Evolutionary conservation across 2,329 filamentous ascomycete genomes (phyloP).

Genomic region (Hypomyces perniciosus): DNA sequence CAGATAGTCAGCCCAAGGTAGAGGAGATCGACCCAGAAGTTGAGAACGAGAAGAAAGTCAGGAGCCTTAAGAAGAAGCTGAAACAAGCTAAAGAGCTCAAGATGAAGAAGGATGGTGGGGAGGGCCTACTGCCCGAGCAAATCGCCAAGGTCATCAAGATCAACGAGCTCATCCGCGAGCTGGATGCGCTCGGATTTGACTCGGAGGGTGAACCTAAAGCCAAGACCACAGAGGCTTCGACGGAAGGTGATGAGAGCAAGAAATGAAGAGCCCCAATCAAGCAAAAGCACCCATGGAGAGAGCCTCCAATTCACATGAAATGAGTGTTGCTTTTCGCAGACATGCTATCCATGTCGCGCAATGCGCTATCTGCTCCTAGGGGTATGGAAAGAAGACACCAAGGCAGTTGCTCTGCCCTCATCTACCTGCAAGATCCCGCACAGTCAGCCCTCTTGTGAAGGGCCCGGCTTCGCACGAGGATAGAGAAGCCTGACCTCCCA

Average conservation of each 20-base stretch:
- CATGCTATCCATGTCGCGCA: not conserved
- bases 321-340: not conserved
- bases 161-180: constrained; percentile 82
- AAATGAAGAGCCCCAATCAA: constrained; percentile 16
- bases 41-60: constrained; percentile 87
- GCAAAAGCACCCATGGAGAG: not conserved
- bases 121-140: constrained; percentile 82
- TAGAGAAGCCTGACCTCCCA: no score
- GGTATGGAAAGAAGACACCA: no score
- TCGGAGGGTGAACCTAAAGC: constrained; percentile 59
- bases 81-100: constrained; percentile 87
- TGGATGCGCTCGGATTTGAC: constrained; percentile 81
- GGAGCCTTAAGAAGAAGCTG: constrained; percentile 89
- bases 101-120: constrained; percentile 84
- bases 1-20: constrained; percentile 18
- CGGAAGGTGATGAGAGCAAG: constrained; percentile 16
- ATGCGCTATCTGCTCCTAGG: no score
- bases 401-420: no score
- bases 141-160: constrained; percentile 98
- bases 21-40: constrained; percentile 59
- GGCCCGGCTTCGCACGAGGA: no score
- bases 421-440: no score
- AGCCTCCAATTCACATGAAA: not conserved
- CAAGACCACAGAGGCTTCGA: constrained; percentile 10
- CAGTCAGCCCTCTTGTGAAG: no score